These are phyloP conservation scores for Nicotiana obtusifolia DNA, from an alignment of 257 asterid genomes.

Conservation along the genomic window DNA sequence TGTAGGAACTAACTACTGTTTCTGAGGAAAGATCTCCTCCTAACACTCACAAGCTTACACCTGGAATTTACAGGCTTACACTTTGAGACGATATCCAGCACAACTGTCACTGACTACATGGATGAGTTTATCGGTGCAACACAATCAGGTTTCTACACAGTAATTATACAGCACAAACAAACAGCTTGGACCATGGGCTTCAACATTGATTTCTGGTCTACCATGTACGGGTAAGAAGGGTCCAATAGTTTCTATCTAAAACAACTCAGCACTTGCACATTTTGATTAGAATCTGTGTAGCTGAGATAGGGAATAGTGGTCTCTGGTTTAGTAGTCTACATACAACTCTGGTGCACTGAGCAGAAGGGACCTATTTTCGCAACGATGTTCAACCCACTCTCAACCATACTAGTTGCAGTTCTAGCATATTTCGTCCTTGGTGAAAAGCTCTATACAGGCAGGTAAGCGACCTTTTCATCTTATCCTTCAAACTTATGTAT, in stretches of 20 bases:
- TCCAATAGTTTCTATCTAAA: not conserved
- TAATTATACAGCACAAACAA: conserved; percentile 38
- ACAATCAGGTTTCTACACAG: conserved; percentile 66
- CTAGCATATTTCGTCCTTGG: conserved; percentile 59
- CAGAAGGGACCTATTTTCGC: conserved; percentile 74
- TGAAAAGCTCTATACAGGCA: conserved; percentile 58
- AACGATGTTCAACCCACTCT: conserved; percentile 68
- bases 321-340: conserved; percentile 47
- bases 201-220: conserved; percentile 68
- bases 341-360: conserved; percentile 67
- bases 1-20: not conserved
- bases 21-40: not conserved
- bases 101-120: conserved; percentile 67
- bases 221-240: conserved; percentile 48
- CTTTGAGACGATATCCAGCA: conserved; percentile 66
- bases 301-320: conserved; percentile 51
- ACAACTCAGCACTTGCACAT: not conserved
- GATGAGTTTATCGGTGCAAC: conserved; percentile 76
- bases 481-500: not conserved
- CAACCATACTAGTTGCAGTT: conserved; percentile 49
- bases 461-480: conserved; percentile 28
- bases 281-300: not conserved
- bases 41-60: not conserved
- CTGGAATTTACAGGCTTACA: conserved; percentile 39
- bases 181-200: conserved; percentile 70